phyloP scores from a whole-genome alignment of 768 basidiomycete genomes.

The Hygrophorus russula region DNA sequence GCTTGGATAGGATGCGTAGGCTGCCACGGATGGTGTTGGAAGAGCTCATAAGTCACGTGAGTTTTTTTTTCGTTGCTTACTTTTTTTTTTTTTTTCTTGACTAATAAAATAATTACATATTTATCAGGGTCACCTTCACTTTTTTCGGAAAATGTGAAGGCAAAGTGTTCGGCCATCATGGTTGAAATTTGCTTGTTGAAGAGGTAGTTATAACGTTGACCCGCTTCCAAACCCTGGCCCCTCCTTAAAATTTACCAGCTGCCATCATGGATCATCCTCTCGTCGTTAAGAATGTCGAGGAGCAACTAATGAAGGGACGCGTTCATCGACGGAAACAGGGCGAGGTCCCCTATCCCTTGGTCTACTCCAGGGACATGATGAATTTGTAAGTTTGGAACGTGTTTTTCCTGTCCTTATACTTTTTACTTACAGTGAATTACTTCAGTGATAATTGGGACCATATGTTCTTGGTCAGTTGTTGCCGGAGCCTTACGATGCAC shows the following conservation, averaged over 20 bases:
- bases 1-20: constrained; percentile 19
- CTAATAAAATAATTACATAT: background rate
- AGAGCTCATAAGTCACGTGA: constrained; percentile 13
- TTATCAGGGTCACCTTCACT: no score
- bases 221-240: constrained; percentile 4
- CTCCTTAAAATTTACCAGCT: background rate
- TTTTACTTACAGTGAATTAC: constrained; percentile 6
- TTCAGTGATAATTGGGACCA: constrained; percentile 63
- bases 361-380: constrained; percentile 34
- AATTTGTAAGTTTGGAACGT: constrained; percentile 35
- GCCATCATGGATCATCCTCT: constrained; percentile 12
- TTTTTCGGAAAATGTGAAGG: no score
- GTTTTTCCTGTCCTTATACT: background rate
- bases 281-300: constrained; percentile 34
- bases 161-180: no score
- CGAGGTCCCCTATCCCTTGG: constrained; percentile 45
- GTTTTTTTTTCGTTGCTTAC: no score
- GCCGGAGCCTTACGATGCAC: constrained; percentile 39
- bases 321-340: constrained; percentile 33
- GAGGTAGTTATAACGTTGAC: no score
- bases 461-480: constrained; percentile 46
- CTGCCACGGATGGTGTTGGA: constrained; percentile 2
- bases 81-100: no score
- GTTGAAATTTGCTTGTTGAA: no score
- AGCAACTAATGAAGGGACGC: constrained; percentile 27